phyloP scores from a whole-genome alignment of 768 basidiomycete species.

The Boletellus sp. region DNA sequence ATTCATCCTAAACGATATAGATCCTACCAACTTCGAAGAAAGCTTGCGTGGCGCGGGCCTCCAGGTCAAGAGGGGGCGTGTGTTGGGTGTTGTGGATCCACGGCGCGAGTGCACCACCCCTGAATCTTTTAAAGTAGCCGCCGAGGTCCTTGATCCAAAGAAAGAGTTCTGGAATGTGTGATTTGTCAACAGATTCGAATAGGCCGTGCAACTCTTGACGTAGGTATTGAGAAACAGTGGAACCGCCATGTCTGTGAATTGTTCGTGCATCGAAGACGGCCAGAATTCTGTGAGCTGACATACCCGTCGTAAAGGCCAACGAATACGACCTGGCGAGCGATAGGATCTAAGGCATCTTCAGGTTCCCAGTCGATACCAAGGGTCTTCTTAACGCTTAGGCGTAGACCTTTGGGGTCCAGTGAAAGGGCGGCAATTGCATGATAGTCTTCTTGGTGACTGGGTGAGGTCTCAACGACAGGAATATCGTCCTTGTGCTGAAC shows the following conservation, averaged over 20 bases:
- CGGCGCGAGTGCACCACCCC: conserved; percentile 71
- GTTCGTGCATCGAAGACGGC: conserved; percentile 1
- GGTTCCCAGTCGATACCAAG: conserved; percentile 75
- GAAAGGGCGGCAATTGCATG: conserved; percentile 73
- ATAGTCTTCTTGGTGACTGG: conserved; percentile 88
- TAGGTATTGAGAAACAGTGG: conserved; percentile 82
- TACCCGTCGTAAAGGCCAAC: conserved; percentile 93
- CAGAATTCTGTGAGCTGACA: conserved; percentile 11
- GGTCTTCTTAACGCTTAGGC: conserved; percentile 55
- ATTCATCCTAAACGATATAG: not conserved
- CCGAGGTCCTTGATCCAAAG: conserved; percentile 75
- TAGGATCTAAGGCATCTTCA: conserved; percentile 43
- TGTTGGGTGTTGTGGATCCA: conserved; percentile 45
- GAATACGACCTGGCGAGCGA: conserved; percentile 76
- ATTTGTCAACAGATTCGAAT: conserved; percentile 74
- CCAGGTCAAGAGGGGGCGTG: conserved; percentile 57
- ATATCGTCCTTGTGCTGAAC: conserved; percentile 7
- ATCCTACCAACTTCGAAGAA: conserved; percentile 70
- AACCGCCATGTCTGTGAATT: conserved; percentile 78
- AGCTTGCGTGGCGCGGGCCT: conserved; percentile 80
- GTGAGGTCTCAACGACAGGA: conserved; percentile 7
- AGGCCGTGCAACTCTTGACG: conserved; percentile 82
- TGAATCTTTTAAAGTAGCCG: conserved; percentile 89
- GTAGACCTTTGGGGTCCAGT: conserved; percentile 72
- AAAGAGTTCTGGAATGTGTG: conserved; percentile 69